A percentile compares a stretch with the other conserved stretches of the same genome.
phyloP scores from a whole-genome alignment of 2,329 filamentous ascomycete genomes.

The Talaromyces amestolkiae region DNA sequence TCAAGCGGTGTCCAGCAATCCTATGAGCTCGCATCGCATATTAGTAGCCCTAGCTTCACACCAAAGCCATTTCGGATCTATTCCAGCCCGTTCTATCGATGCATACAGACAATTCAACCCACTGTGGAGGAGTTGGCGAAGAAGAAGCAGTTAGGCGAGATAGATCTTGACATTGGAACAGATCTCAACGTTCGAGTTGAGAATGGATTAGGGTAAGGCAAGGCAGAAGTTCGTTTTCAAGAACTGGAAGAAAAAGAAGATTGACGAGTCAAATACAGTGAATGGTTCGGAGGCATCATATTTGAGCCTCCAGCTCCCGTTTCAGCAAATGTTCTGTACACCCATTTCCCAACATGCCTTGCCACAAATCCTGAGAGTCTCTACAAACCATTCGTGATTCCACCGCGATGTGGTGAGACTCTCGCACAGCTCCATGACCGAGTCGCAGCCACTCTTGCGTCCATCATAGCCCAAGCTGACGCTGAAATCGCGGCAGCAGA shows the following conservation, averaged over 20 bases:
- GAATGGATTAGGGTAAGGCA: not conserved
- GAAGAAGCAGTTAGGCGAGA: not conserved
- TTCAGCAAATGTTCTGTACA: conserved; percentile 23
- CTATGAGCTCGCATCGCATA: conserved; percentile 60
- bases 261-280: not conserved
- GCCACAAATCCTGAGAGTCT: conserved; percentile 58
- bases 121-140: not conserved
- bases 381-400: conserved; percentile 76
- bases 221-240: too few relatives aligned
- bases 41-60: not conserved
- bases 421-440: conserved; percentile 78
- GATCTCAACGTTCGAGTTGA: not conserved
- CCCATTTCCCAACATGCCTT: conserved; percentile 33
- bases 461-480: conserved; percentile 72
- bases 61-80: not conserved
- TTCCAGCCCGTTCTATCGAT: not conserved
- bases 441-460: conserved; percentile 65
- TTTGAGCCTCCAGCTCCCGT: not conserved
- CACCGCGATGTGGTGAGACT: conserved; percentile 71
- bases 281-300: not conserved
- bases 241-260: not conserved
- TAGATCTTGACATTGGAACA: not conserved
- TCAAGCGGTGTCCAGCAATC: conserved; percentile 83
- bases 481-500: conserved; percentile 43
- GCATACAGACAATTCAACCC: not conserved